Evolutionary conservation across 108 stramenopile genomes (phyloP), one percentile per base, ranked within the genome.

Genomic region (Stephanodiscus triporus): DNA sequence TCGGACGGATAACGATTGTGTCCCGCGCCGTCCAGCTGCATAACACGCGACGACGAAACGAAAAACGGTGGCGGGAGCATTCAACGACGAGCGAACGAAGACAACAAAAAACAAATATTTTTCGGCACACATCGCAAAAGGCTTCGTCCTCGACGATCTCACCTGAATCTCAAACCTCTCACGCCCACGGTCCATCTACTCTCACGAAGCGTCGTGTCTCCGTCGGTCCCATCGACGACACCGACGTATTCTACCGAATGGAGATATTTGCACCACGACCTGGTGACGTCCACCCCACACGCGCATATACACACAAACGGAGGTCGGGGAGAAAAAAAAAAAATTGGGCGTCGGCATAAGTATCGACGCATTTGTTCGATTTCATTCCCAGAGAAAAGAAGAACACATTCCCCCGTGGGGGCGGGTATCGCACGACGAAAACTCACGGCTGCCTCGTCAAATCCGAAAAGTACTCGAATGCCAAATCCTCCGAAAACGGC

Each of bases 401-500:
- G 38, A 13, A n/a, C 6, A 48, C 26, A 23, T 45, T n/a, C 26
- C 32, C 32, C n/a, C n/a, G n/a, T n/a, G n/a, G 23, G 30, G 27
- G 17, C 29, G 5, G 24, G 16, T n/a, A n/a, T n/a, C n/a, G n/a
- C n/a, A n/a, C n/a, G n/a, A n/a, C n/a, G n/a, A n/a, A 66, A 10
- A 77, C 76, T 77, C 38, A 81, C 37, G 93, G 83, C 42, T 94
- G 93, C 66, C 93, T 66, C 11, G 86, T 79, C 54, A 91, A 51
- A 69, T 94, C 83, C 3, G 90, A 86, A 73, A 91, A 94, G 34
- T 88, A 90, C 62, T 90, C 87, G 64, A 87, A 94, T n/a, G 90
- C 90, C 10, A 85, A 76, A 56, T 88, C 85, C 0, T 76, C 81
- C 22, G 88, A 78, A 68, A 91, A 90, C 0, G 90, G 90, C 36